These are phyloP conservation scores for Pleoardoris graminearum DNA, from an alignment of 2,329 filamentous ascomycete species.

Conservation along the genomic window DNA sequence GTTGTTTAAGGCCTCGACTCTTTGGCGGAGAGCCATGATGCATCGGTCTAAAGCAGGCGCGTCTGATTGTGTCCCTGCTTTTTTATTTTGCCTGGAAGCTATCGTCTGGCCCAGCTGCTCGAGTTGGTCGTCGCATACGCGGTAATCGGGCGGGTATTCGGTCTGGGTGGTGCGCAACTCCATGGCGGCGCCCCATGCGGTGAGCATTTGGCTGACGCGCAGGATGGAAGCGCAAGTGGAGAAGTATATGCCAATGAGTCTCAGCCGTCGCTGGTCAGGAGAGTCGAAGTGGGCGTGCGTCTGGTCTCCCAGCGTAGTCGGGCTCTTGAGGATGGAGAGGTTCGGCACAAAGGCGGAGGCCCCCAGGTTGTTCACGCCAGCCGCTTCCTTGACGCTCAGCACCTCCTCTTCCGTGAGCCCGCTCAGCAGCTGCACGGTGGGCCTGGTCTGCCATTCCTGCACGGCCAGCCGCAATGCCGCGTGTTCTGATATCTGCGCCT, in stretches of 20 bases:
- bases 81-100: slow-evolving; percentile 45
- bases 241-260: slow-evolving; percentile 73
- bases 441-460: slow-evolving; percentile 80
- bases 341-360: slow-evolving; percentile 52
- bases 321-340: slow-evolving; percentile 48
- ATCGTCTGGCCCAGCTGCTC: slow-evolving; percentile 38
- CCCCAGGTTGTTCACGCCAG: slow-evolving; percentile 66
- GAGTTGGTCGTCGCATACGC: slow-evolving; percentile 37
- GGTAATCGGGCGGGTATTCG: slow-evolving; percentile 35
- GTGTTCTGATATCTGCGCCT: slow-evolving; percentile 76
- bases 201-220: slow-evolving; percentile 42
- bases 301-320: slow-evolving; percentile 19
- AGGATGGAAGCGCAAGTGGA: slow-evolving; percentile 65
- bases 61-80: slow-evolving; percentile 33
- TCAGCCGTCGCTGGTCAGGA: slow-evolving; percentile 63
- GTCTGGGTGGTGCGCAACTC: slow-evolving; percentile 32
- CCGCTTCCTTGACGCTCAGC: slow-evolving; percentile 73
- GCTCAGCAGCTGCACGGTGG: slow-evolving; percentile 71
- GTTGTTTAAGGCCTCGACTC: slow-evolving; percentile 50
- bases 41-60: slow-evolving; percentile 38
- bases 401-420: slow-evolving; percentile 78
- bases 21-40: slow-evolving; percentile 55
- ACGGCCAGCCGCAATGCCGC: slow-evolving; percentile 78
- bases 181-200: slow-evolving; percentile 38
- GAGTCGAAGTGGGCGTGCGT: slow-evolving; percentile 61